A percentile compares a stretch with the other conserved stretches of the same genome.
Evolutionary conservation across 2,329 filamentous ascomycete species (phyloP).

Genomic region (Taxawa tesnikishii): DNA sequence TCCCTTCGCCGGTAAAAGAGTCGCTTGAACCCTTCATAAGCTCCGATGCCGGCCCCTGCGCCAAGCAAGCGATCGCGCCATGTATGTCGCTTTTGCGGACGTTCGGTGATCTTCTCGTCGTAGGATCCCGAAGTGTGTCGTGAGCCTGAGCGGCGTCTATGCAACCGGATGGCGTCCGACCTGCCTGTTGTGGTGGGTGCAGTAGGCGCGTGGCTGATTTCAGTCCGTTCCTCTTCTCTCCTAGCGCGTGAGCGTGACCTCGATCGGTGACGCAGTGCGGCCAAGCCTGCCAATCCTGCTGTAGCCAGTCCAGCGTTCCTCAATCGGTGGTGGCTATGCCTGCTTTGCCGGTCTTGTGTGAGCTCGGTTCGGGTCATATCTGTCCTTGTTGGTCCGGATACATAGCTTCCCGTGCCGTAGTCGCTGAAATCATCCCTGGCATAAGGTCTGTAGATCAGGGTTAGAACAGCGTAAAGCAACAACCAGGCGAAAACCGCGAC

Average conservation of each 20-base stretch:
- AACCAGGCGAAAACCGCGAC: constrained; percentile 42
- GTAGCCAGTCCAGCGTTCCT: constrained; percentile 19
- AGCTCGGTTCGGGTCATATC: constrained; percentile 10
- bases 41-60: constrained; percentile 32
- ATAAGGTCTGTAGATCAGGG: constrained; percentile 19
- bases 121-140: constrained; percentile 7
- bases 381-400: constrained; percentile 5
- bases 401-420: constrained; percentile 8
- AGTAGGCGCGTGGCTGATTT: constrained; percentile 18
- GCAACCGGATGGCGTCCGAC: constrained; percentile 3
- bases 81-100: constrained; percentile 15
- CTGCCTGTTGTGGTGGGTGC: constrained; percentile 12
- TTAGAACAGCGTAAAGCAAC: constrained; percentile 7
- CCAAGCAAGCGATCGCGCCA: constrained; percentile 35
- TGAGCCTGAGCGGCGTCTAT: constrained; percentile 5
- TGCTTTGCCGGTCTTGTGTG: constrained; percentile 8
- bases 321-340: constrained; percentile 6
- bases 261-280: constrained; percentile 26
- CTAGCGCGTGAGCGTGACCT: neutral
- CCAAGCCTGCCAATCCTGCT: constrained; percentile 43
- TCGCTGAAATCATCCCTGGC: constrained; percentile 19
- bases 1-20: constrained; percentile 43
- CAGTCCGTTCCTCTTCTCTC: constrained; percentile 20
- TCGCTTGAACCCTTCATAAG: constrained; percentile 30
- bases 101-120: constrained; percentile 16